Evolutionary conservation across 306 rosid genomes (phyloP), one percentile per base, ranked within the genome.

Genomic region (Trifolium pratense): DNA sequence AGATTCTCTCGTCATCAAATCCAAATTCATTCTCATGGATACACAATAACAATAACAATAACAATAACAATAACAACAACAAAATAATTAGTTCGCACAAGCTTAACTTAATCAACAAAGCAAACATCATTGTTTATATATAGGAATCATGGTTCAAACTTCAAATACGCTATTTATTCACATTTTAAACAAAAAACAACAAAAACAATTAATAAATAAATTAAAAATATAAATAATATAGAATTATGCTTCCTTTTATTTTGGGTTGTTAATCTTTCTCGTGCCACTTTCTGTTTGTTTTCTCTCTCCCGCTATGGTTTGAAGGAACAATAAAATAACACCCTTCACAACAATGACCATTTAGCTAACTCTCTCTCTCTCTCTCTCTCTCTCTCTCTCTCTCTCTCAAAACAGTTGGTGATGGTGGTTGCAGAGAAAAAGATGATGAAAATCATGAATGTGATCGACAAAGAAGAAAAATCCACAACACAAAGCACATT

Each of bases 291-390:
- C 23, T 46, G 56, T 48, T 48, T 34, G 46, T 40, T 11, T n/a
- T 40, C 23, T 60, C 37, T 8, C 59, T 78, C 68, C 40, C 66
- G 63, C 79, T 32, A 76, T 57, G 66, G 74, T 75, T 61, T 61
- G 79, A 65, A 83, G 88, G 77, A 81, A 77, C 71, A 89, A 81
- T 83, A 64, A 86, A 78, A 81, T 73, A 78, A 70, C 87, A 84
- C 72, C 91, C 53, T 81, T 84, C 80, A 18, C 76, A 68, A 91
- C 91, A 91, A 85, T 80, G 97, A 94, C 97, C 79, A 78, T 18
- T 81, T 70, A 89, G 87, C 98, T 84, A 86, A 88, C 88, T 67
- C 88, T 37, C 80, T 48, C 14, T 78, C 79, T 77, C 48, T 75
- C n/a, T n/a, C n/a, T n/a, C n/a, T 37, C 80, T 48, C 14, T 78